Evolutionary conservation across 345 rosid species (phyloP), one percentile per base, ranked within the genome.

Genomic region (Diplotaxis tenuifolia): DNA sequence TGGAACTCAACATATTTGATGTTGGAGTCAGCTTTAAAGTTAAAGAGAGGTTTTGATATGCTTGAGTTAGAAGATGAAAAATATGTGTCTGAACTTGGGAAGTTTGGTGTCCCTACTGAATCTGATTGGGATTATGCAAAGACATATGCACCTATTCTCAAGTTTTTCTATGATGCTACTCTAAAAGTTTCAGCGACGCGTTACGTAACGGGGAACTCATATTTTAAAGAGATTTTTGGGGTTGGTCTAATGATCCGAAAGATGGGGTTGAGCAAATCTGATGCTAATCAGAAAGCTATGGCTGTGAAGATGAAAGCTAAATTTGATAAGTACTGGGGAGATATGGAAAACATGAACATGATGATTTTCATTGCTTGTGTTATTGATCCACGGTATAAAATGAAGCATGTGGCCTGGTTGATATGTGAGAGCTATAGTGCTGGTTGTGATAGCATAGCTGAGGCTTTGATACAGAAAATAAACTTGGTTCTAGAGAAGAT

Each of bases 131-230:
- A 29, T 0, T 68, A 55, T 55, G 72, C 34, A 8, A 20, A 34
- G 8, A 6, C 15, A 2, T 12, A 31, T 54, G 0, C 5, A 21
- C 62, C 32, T 12, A 65, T 65, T 9, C 28, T 49, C 18, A 49
- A 65, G 27, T 27, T 15, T 14, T 65, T 65, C 3, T 65, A 67
- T 67, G 50, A 67, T 67, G 50, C 72, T 0, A 67, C 52, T 8
- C 4, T 53, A 9, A 67, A 67, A 36, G 22, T 67, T 34, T 67
- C 32, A 7, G 16, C 27, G 1, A 16, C 60, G 3, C 28, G 47
- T 0, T 50, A 28, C 19, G 47, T 66, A 0, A 29, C 60, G 3
- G 15, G 60, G 2, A 66, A 52, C 19, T 3, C 3, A 0, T 66
- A 66, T 67, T 0, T 53, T 32, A 67, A 54, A 1, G 62, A 68